Evolutionary conservation across 768 basidiomycete species (phyloP), one percentile per base, ranked within the genome.

Genomic region (Neoboletus magnificus): DNA sequence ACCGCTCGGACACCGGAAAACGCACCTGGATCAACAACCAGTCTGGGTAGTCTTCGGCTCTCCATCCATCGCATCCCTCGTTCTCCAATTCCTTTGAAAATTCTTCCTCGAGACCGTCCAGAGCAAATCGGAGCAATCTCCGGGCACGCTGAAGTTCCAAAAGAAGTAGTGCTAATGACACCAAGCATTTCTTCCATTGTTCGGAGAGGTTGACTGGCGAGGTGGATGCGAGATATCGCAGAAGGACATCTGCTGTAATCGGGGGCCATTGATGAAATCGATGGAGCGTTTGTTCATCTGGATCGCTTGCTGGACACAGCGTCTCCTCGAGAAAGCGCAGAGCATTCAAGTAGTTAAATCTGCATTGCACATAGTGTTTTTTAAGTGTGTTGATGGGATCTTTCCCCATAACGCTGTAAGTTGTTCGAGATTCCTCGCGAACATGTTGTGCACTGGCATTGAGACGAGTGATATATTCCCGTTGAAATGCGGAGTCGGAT

Each of bases 201-300:
- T n/a, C n/a, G n/a, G n/a, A n/a, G n/a, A n/a, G n/a, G n/a, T n/a
- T n/a, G n/a, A n/a, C n/a, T n/a, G n/a, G n/a, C n/a, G n/a, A n/a
- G n/a, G n/a, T n/a, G n/a, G n/a, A n/a, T n/a, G n/a, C n/a, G n/a
- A n/a, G n/a, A n/a, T n/a, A n/a, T n/a, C n/a, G n/a, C n/a, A n/a
- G n/a, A n/a, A n/a, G n/a, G n/a, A n/a, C n/a, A 37, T 37, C 37
- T 37, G 37, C 37, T 10, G 62, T 51, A 37, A 50, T 51, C 6
- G 65, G 63, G 1, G 76, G 76, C 75, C 76, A 76, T 45, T 70
- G 59, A 16, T 59, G 59, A 20, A 57, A 50, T n/a, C n/a, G n/a
- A n/a, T n/a, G n/a, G n/a, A n/a, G n/a, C n/a, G n/a, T n/a, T n/a
- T n/a, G n/a, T n/a, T n/a, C n/a, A 8, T 2, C 1, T 11, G 36